Conservation (phyloP, 2,329 filamentous ascomycete genomes). For the Emergomyces pasteurianus region DNA sequence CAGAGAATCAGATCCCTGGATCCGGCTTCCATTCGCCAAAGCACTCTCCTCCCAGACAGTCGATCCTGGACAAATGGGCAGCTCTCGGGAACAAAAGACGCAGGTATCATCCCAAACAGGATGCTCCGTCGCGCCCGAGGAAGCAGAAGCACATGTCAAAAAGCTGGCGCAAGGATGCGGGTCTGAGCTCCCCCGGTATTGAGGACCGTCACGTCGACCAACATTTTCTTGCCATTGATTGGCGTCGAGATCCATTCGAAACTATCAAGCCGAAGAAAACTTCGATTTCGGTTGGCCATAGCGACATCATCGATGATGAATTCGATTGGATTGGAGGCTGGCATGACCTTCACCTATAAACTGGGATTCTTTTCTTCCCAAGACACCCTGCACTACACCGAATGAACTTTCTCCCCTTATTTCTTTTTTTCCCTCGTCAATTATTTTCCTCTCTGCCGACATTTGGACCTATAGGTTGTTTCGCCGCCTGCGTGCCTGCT, state of each 20-base stretch:
- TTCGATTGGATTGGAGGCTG: slow-evolving; percentile 94
- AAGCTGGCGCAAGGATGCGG: slow-evolving; percentile 33
- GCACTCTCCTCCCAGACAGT: slow-evolving; percentile 47
- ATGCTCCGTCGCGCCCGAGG: slow-evolving; percentile 38
- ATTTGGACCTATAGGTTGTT: background rate
- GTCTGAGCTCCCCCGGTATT: slow-evolving; percentile 19
- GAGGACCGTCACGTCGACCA: slow-evolving; percentile 20
- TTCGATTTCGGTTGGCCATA: slow-evolving; percentile 21
- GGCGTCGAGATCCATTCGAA: slow-evolving; percentile 32
- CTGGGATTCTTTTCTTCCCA: background rate
- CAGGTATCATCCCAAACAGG: slow-evolving; percentile 46
- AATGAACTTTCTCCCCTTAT: slow-evolving; percentile 11
- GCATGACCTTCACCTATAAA: slow-evolving; percentile 56
- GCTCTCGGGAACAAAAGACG: slow-evolving; percentile 74
- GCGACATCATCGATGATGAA: slow-evolving; percentile 54
- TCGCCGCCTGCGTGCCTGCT: slow-evolving; percentile 7
- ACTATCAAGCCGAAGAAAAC: slow-evolving; percentile 19
- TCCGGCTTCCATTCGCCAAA: slow-evolving; percentile 32
- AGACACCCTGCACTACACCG: background rate
- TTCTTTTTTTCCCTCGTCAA: slow-evolving; percentile 8
- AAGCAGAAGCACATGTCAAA: slow-evolving; percentile 34
- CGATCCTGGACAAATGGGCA: slow-evolving; percentile 69
- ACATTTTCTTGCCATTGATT: slow-evolving; percentile 32
- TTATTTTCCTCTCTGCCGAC: background rate
- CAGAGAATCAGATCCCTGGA: slow-evolving; percentile 49